Base-by-base conservation (phyloP, 2,329 filamentous ascomycete genomes). In the Cryphonectria japonica region DNA sequence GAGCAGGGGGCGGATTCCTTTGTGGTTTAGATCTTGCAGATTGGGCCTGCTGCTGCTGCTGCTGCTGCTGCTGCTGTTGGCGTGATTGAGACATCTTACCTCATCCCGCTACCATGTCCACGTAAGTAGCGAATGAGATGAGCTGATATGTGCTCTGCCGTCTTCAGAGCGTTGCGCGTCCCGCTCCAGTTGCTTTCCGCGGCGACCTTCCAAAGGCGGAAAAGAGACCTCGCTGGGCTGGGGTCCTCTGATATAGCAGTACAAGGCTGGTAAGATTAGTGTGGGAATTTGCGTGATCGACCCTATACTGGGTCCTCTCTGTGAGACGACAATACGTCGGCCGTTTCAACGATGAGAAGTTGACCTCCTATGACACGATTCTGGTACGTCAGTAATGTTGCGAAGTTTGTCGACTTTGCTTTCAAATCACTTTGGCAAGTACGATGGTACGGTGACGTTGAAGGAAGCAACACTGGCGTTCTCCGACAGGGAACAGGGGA, bases 1-100 rank as follows among this genome's bases (percentile, higher is more conserved):
- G 87, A 2, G 91, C 86, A 0, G 94, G 93, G 32, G 93, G 93
- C 65, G 86, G 86, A 52, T 86, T 85, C 69, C 86, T 84, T 76
- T 82, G 80, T 37, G 68, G 54, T 39, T 52, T 72, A 37, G 65
- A 39, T 69, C 82, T 82, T 74, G 78, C 65, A 11, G 59, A 29
- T 65, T n/a, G 61, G 5, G 61, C 9, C 37, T 26, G n/a, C 61
- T 64, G 57, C 46, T 59, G 50, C 76, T 89, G 86, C 66, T 84
- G 86, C 66, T 84, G 83, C 43, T 78, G 74, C 72, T 41, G 41
- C 76, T 89, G 86, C 66, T 84, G 81, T 76, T 84, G 83, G 41
- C 78, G 75, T 73, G 80, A 79, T 74, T 81, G 79, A 74, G 82
- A 80, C 82, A 85, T 84, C 63, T 71, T 71, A 71, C 70, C 46